Percentiles rank a stretch among this genome's conserved stretches.
phyloP scores from a whole-genome alignment of 345 rosid genomes.

The Lepidium didymum region DNA sequence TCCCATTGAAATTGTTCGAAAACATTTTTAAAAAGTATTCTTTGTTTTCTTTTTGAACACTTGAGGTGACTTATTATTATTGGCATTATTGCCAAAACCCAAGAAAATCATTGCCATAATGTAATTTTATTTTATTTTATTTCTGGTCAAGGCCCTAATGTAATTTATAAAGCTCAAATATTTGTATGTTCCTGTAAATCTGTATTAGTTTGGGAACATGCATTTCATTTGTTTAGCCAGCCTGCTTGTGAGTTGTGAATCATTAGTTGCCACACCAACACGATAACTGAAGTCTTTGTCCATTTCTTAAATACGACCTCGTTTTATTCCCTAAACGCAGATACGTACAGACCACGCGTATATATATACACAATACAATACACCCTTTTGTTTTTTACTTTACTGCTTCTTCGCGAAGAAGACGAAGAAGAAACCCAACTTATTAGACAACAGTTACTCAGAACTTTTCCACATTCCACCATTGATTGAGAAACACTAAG shows the following conservation, averaged over 20 bases:
- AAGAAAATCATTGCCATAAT: neutral
- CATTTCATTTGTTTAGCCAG: constrained; percentile 10
- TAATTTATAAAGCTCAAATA: neutral
- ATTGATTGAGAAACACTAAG: neutral
- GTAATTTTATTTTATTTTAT: too few relatives aligned
- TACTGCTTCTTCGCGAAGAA: neutral
- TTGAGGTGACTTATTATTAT: neutral
- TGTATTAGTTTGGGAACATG: constrained; percentile 14
- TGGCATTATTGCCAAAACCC: neutral
- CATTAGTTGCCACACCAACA: constrained; percentile 6
- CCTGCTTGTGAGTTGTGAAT: neutral
- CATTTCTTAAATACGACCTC: neutral
- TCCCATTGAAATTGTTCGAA: too few relatives aligned
- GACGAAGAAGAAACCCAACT: neutral
- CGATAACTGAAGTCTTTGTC: neutral
- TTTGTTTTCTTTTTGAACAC: too few relatives aligned
- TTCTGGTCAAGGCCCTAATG: too few relatives aligned
- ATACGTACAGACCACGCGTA: constrained; percentile 12
- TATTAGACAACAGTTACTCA: constrained; percentile 5
- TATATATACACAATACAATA: neutral
- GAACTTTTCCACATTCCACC: neutral
- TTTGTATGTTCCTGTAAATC: neutral
- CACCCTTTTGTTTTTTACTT: neutral
- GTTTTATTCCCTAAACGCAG: neutral
- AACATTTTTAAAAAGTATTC: too few relatives aligned